These are phyloP conservation scores for Phytopythium kandeliae DNA, from an alignment of 352 stramenopile species.

Conservation along the genomic window DNA sequence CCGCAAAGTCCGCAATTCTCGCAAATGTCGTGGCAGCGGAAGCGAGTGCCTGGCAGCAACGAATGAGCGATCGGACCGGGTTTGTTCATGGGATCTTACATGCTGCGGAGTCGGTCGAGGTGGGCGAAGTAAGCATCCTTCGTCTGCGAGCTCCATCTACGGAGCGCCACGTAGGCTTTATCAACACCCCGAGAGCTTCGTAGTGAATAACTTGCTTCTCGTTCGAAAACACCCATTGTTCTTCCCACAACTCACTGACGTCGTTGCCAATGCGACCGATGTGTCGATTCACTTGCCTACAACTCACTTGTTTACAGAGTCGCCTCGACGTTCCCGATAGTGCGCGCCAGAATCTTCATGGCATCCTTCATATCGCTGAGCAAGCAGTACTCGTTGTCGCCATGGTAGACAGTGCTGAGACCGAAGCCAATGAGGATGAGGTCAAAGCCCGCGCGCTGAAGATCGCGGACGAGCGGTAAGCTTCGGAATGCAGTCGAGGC, in stretches of 20 bases:
- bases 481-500: too few species aligned
- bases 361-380: constrained; percentile 86
- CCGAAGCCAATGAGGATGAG: constrained; percentile 74
- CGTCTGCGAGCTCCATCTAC: too few species aligned
- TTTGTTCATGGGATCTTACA: neutral
- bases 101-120: neutral
- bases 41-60: constrained; percentile 26
- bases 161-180: too few species aligned
- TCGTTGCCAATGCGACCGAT: too few species aligned
- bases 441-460: constrained; percentile 72
- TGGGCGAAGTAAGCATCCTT: too few species aligned
- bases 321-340: constrained; percentile 81
- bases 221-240: too few species aligned
- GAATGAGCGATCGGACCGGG: constrained; percentile 15
- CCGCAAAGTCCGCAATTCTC: constrained; percentile 73
- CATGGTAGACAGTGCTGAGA: constrained; percentile 86
- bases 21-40: constrained; percentile 82
- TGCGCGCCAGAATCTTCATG: constrained; percentile 85
- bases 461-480: constrained; percentile 22
- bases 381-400: constrained; percentile 90
- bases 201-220: too few species aligned
- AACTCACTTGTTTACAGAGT: too few species aligned
- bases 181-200: too few species aligned
- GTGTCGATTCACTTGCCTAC: too few species aligned
- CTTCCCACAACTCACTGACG: too few species aligned